These are phyloP conservation scores for Circinella umbellata DNA, from an alignment of 371 early-diverging fungal species.

Conservation along the genomic window DNA sequence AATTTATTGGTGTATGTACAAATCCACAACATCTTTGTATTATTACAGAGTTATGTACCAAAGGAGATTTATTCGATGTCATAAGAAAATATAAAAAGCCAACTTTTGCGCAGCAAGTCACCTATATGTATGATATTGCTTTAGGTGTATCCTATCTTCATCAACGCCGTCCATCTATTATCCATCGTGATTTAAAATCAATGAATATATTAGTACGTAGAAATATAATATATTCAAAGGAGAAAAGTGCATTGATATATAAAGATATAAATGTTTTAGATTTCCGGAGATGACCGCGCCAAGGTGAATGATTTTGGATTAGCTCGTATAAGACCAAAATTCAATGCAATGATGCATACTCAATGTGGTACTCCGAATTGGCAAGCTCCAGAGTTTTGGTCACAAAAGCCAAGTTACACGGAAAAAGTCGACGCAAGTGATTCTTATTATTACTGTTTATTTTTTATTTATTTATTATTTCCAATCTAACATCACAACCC, in stretches of 20 bases:
- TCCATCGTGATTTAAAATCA: constrained; percentile 81
- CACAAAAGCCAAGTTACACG: constrained; percentile 71
- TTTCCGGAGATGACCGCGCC: constrained; percentile 68
- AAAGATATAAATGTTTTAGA: constrained; percentile 27
- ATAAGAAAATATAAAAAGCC: constrained; percentile 71
- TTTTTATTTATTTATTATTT: background rate
- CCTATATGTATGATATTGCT: constrained; percentile 86
- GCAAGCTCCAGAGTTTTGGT: constrained; percentile 86
- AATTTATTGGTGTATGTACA: constrained; percentile 77
- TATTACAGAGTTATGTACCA: constrained; percentile 76
- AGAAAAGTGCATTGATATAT: too few species aligned
- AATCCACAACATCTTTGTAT: constrained; percentile 72
- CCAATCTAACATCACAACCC: too few species aligned
- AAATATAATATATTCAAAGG: background rate
- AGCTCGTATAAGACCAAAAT: constrained; percentile 73
- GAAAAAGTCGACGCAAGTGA: constrained; percentile 63
- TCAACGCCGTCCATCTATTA: constrained; percentile 49
- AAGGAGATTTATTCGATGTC: constrained; percentile 79
- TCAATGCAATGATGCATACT: constrained; percentile 70
- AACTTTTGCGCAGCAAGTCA: constrained; percentile 66
- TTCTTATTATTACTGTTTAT: too few species aligned
- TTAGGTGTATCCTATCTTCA: constrained; percentile 76
- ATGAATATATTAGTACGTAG: constrained; percentile 73
- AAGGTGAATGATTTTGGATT: constrained; percentile 86
- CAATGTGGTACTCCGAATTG: constrained; percentile 83